Base-by-base conservation (phyloP, 306 rosid species). In the Prunus salicina region DNA sequence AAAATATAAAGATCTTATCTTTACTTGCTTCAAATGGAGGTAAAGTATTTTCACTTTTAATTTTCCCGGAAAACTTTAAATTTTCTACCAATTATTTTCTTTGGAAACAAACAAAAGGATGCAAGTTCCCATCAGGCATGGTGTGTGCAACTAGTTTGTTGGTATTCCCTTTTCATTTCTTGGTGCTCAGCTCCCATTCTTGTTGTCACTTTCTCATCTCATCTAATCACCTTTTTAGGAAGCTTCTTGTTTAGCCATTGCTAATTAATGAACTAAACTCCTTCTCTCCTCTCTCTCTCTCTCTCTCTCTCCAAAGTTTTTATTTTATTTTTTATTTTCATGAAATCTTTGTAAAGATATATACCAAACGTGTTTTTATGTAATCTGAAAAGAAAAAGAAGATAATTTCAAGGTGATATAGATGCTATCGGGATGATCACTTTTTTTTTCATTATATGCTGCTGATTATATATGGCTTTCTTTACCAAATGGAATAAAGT, bases 11-110 rank as follows among this genome's bases (percentile, higher is more conserved):
- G 7, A 81, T 75, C 1, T 13, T 38, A 66, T 67, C 72, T 65
- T 82, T 18, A 15, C 78, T 93, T 87, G 96, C 95, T 84, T 91
- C 84, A 65, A 78, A 88, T 76, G 83, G 83, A 91, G 84, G 94
- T 52, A 77, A 91, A 85, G 96, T 85, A 93, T 89, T 78, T 83
- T 34, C 81, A 75, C 79, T 78, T 86, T 78, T 69, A 64, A 16
- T 74, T 38, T 76, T 62, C 80, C 47, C 47, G 10, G 73, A 68
- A 79, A 69, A 49, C 16, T 45, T 71, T 58, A 32, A 12, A 3
- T 56, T 38, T 22, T 71, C 64, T n/a, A 27, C 60, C 68, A 19
- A 50, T 61, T 12, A 19, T 28, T 32, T 68, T 77, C 46, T 76
- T 52, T 72, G 52, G 73, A 77, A 75, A 25, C 30, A 69, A 28